Evolutionary conservation across 768 basidiomycete species (phyloP), one percentile per base, ranked within the genome.

Genomic region (Leucogyrophana mollusca): DNA sequence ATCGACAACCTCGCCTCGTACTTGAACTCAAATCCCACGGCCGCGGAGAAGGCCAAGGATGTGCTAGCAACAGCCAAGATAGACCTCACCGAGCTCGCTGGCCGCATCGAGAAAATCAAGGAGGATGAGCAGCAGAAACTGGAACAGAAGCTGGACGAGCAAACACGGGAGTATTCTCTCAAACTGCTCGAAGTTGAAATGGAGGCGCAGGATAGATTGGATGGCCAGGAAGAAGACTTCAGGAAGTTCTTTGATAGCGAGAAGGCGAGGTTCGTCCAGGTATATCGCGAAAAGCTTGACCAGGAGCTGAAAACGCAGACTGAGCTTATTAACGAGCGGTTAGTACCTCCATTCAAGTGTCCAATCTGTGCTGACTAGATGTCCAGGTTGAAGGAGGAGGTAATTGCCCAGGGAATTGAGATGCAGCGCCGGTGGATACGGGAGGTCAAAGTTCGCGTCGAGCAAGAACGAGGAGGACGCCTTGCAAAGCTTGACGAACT

Each of bases 371-470:
- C 32, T 30, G 24, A 17, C 8, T 34, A 35, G n/a, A 4, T 21
- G 33, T 17, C 1, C 57, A 96, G 94, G 34, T 76, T 99, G 48
- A 90, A 87, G 64, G 91, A 95, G 63, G 94, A 95, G 64, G 92
- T 98, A 43, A 78, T 98, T 41, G 87, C 94, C 3, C 94, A 98
- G 65, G 96, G 94, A 14, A 93, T 99, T 58, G 96, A 98, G 68
- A 82, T 98, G 18, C 96, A 98, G 63, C 85, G 94, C 40, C 80
- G 91, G 44, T 98, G 95, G 94, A 89, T 99, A 34, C 84, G 91
- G 24, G 93, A 97, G 48, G 85, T 98, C 74, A 96, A 97, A 71
- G 78, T 94, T 40, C 87, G 85, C 53, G 94, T 99, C 46, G 95
- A 99, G 68, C 82, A 92, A 60, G 96, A 99, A 67, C 92, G 96